Base-by-base conservation (phyloP, 306 rosid species). In the Acmispon strigosus region DNA sequence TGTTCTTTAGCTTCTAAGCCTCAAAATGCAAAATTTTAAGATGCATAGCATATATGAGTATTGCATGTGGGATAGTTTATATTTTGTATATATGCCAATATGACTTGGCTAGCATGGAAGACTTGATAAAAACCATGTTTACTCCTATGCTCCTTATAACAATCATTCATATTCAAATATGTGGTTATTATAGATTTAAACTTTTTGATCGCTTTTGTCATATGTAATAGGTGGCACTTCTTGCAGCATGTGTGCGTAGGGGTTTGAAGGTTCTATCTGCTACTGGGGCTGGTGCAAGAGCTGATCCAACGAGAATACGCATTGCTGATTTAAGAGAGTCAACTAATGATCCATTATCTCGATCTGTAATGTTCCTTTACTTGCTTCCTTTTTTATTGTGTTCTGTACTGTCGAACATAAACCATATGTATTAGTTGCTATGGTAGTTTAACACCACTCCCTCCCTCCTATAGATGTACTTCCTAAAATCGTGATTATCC, bases 231-330 rank as follows among this genome's bases (percentile, higher is more conserved):
- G 98, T 93, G 73, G 90, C 97, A 63, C 97, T 93, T 84, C 97
- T 93, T 80, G 98, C 98, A 66, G 97, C 98, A 39, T 90, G 98
- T 83, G 94, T 87, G 19, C 96, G 76, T 66, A 88, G 92, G 87
- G 97, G 92, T 61, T 85, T 93, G 82, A 93, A 90, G 83, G 92
- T 93, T 73, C 66, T 93, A 82, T 93, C 97, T 27, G 96, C 92
- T 61, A 93, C 94, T 8, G 97, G 98, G 80, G 98, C 98, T 44
- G 98, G 98, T 71, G 97, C 92, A 51, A 84, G 97, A 84, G 94
- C 94, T 70, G 97, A 93, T 78, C 96, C 98, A 58, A 88, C 98
- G 16, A 88, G 98, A 80, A 90, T 90, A 76, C 96, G 94, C 17
- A 72, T 93, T 58, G 98, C 97, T 13, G 98, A 93, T 80, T 78